A percentile compares a stretch with the other conserved stretches of the same genome.
phyloP scores from a whole-genome alignment of 1,139 yeast genomes.

The Candida freyschussii region DNA sequence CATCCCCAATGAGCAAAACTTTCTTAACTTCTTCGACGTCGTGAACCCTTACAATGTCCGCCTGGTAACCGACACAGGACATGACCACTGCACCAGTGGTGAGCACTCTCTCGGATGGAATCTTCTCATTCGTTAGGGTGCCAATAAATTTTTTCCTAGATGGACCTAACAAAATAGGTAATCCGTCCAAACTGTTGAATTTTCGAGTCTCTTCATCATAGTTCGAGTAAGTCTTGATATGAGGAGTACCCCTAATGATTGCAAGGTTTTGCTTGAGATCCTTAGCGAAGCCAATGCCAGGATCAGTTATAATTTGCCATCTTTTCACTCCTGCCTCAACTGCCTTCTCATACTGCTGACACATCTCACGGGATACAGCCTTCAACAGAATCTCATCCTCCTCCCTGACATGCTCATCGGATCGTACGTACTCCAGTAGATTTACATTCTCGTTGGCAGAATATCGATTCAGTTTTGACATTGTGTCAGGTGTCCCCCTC shows the following conservation, averaged over 20 bases:
- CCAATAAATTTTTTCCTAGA: constrained; percentile 88
- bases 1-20: constrained; percentile 69
- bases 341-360: constrained; percentile 53
- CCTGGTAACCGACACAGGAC: constrained; percentile 67
- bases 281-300: constrained; percentile 95
- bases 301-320: constrained; percentile 92
- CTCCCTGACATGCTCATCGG: constrained; percentile 29
- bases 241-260: constrained; percentile 53
- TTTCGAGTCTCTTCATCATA: constrained; percentile 23
- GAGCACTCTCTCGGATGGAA: constrained; percentile 56
- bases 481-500: constrained; percentile 74
- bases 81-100: constrained; percentile 78
- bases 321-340: constrained; percentile 60
- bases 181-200: constrained; percentile 30
- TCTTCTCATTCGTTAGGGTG: constrained; percentile 43
- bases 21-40: constrained; percentile 67
- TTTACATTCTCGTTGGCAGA: constrained; percentile 37
- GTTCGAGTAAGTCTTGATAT: constrained; percentile 49
- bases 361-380: constrained; percentile 63
- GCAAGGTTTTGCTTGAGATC: constrained; percentile 60
- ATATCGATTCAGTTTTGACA: constrained; percentile 61
- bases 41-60: constrained; percentile 87
- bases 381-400: constrained; percentile 34
- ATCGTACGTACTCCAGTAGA: constrained; percentile 33
- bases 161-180: constrained; percentile 79